Percentiles rank a stretch among this genome's conserved stretches.
These are phyloP conservation scores for Cryphonectria nitschkei DNA, from an alignment of 2,329 filamentous ascomycete genomes.

Conservation along the genomic window DNA sequence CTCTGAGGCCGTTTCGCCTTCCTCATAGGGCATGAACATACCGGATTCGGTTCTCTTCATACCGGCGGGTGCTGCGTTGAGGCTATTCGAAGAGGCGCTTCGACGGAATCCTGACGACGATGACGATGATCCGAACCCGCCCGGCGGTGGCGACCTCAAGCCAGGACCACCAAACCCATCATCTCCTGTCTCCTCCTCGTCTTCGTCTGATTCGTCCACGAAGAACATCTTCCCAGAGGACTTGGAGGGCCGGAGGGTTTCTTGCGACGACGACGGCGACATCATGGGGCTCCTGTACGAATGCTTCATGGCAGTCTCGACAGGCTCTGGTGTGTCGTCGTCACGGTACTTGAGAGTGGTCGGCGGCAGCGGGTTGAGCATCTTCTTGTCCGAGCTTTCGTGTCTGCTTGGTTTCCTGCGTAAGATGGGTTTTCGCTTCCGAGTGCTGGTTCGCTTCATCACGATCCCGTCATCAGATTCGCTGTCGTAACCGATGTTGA, in stretches of 20 bases:
- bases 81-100: slow-evolving; percentile 52
- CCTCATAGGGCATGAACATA: slow-evolving; percentile 89
- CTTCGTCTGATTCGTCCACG: slow-evolving; percentile 62
- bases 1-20: slow-evolving; percentile 66
- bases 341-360: slow-evolving; percentile 85
- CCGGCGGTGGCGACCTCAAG: slow-evolving; percentile 31
- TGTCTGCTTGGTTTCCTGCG: slow-evolving; percentile 48
- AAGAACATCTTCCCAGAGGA: slow-evolving; percentile 69
- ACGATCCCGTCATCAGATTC: slow-evolving; percentile 81
- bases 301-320: slow-evolving; percentile 66
- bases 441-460: slow-evolving; percentile 71
- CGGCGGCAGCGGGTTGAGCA: slow-evolving; percentile 83
- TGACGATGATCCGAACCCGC: slow-evolving; percentile 23
- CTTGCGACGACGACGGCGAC: slow-evolving; percentile 79
- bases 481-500: slow-evolving; percentile 52
- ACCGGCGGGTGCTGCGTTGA: slow-evolving; percentile 58
- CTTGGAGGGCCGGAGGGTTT: slow-evolving; percentile 75
- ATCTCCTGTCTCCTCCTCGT: slow-evolving; percentile 46
- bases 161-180: slow-evolving; percentile 32
- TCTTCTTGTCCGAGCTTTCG: slow-evolving; percentile 69
- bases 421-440: slow-evolving; percentile 58
- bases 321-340: slow-evolving; percentile 74
- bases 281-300: slow-evolving; percentile 56
- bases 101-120: slow-evolving; percentile 46
- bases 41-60: slow-evolving; percentile 82